phyloP scores from a whole-genome alignment of 2,329 filamentous ascomycete species.

The Ophiostoma ips region DNA sequence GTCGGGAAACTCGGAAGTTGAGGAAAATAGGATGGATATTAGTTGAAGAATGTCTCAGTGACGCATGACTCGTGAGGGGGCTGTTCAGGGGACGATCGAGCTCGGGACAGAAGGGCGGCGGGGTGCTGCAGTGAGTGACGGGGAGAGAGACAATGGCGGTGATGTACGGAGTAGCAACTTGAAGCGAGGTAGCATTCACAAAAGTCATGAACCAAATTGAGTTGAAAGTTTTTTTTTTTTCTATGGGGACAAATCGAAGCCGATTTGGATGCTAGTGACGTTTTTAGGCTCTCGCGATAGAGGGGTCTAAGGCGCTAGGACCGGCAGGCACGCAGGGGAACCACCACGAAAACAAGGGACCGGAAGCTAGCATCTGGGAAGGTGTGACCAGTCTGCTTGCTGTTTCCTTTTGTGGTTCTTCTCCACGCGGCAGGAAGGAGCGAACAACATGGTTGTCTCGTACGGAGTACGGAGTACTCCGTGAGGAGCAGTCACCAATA shows the following conservation, averaged over 20 bases:
- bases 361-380: slow-evolving; percentile 1
- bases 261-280: neutral
- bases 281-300: neutral
- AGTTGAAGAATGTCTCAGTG: too few relatives aligned
- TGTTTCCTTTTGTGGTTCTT: neutral
- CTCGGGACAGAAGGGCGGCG: too few relatives aligned
- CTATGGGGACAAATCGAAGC: neutral
- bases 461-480: too few relatives aligned
- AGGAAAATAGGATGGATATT: too few relatives aligned
- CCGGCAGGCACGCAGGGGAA: slow-evolving; percentile 1
- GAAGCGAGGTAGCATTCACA: neutral
- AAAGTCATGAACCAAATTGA: neutral
- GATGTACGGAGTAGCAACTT: too few relatives aligned
- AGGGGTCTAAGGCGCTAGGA: neutral
- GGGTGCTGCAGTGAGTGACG: too few relatives aligned
- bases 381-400: too few relatives aligned
- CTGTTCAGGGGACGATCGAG: too few relatives aligned
- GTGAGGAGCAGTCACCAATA: too few relatives aligned
- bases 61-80: too few relatives aligned
- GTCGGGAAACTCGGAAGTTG: too few relatives aligned
- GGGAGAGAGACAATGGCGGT: neutral
- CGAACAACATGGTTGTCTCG: neutral
- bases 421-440: neutral
- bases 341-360: neutral
- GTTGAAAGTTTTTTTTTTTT: neutral